Evolutionary conservation across 306 rosid genomes (phyloP).

Genomic region (Rubus idaeus): DNA sequence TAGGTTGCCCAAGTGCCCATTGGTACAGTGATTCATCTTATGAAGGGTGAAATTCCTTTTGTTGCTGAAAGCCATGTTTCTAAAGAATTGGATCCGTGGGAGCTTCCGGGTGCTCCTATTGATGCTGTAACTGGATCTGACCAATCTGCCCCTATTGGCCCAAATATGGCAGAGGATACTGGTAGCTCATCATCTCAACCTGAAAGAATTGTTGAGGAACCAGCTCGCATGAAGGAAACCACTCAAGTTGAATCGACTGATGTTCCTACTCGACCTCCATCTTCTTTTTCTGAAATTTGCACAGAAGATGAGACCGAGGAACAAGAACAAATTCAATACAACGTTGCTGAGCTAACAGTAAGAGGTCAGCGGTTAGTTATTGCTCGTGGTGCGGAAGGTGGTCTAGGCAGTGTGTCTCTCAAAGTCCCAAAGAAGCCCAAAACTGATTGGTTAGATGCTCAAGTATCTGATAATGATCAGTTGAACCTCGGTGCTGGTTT

Average conservation of each 20-base stretch:
- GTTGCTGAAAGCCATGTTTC: slow-evolving; percentile 38
- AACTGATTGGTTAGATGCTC: slow-evolving; percentile 15
- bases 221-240: slow-evolving; percentile 25
- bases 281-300: slow-evolving; percentile 34
- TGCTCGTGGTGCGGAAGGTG: slow-evolving; percentile 84
- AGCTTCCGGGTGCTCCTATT: slow-evolving; percentile 73
- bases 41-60: slow-evolving; percentile 64
- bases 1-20: slow-evolving; percentile 77
- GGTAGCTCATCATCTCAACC: slow-evolving; percentile 22
- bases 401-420: slow-evolving; percentile 57
- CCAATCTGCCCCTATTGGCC: slow-evolving; percentile 22
- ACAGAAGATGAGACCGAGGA: slow-evolving; percentile 33
- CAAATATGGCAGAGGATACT: slow-evolving; percentile 30
- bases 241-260: slow-evolving; percentile 20
- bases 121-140: slow-evolving; percentile 34
- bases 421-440: slow-evolving; percentile 46
- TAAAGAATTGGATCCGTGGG: slow-evolving; percentile 78
- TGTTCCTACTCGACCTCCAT: slow-evolving; percentile 33
- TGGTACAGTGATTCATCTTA: slow-evolving; percentile 86
- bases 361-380: slow-evolving; percentile 64
- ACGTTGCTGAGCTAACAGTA: slow-evolving; percentile 76
- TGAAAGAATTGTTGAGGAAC: slow-evolving; percentile 31
- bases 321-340: slow-evolving; percentile 50
- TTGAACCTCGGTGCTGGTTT: slow-evolving; percentile 48
- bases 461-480: slow-evolving; percentile 36